A percentile compares a stretch with the other conserved stretches of the same genome.
These are phyloP conservation scores for Letharia columbiana DNA, from an alignment of 495 filamentous ascomycete species.

Conservation along the genomic window DNA sequence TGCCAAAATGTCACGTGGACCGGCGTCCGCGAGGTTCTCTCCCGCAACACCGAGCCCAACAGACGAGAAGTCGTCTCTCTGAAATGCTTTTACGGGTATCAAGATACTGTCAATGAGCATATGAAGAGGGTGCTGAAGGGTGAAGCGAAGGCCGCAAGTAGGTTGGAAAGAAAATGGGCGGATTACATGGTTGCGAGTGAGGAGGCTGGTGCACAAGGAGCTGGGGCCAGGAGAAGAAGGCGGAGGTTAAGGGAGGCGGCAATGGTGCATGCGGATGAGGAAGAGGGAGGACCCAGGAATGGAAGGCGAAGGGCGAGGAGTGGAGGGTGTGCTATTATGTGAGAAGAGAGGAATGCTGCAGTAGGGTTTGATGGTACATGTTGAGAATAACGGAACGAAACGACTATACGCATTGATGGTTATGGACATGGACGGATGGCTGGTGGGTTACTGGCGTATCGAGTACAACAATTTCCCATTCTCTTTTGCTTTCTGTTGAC, in stretches of 20 bases:
- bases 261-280: slow-evolving; percentile 64
- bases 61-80: slow-evolving; percentile 64
- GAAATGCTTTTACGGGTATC: slow-evolving; percentile 93
- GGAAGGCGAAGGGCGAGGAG: slow-evolving; percentile 48
- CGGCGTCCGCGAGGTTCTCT: slow-evolving; percentile 77
- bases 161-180: slow-evolving; percentile 84
- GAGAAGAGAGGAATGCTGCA: slow-evolving; percentile 20
- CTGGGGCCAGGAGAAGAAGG: slow-evolving; percentile 55
- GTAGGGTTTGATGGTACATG: neutral
- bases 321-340: slow-evolving; percentile 49
- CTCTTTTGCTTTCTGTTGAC: neutral
- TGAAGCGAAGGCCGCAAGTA: slow-evolving; percentile 57
- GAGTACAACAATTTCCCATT: neutral
- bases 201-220: slow-evolving; percentile 67
- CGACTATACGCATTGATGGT: neutral
- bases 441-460: neutral
- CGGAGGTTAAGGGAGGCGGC: slow-evolving; percentile 70
- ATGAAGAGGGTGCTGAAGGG: slow-evolving; percentile 72
- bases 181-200: slow-evolving; percentile 89
- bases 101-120: slow-evolving; percentile 89
- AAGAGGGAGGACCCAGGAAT: slow-evolving; percentile 47
- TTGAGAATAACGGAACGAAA: neutral
- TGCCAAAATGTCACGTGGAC: slow-evolving; percentile 88
- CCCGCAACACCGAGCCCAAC: slow-evolving; percentile 60
- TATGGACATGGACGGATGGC: neutral